Evolutionary conservation across 305 asterid species (phyloP).

Genomic region (Nicotiana rustica): DNA sequence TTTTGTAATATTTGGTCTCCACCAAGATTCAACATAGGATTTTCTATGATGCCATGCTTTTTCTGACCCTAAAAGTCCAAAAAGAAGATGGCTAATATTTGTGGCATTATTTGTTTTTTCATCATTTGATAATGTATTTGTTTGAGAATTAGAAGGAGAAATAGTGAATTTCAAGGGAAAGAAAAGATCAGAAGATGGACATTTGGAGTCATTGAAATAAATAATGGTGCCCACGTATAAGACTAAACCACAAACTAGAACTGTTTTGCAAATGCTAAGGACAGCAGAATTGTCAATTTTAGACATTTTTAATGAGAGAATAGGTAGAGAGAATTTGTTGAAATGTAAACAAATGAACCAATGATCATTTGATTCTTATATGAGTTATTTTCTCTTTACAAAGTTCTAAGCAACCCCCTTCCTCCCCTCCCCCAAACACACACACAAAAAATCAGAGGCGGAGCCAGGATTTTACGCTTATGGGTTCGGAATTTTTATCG

Average conservation of each 20-base stretch:
- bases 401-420: not conserved
- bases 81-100: constrained; percentile 53
- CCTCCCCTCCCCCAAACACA: not conserved
- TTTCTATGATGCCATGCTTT: constrained; percentile 58
- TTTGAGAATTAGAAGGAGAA: not conserved
- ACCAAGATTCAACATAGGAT: constrained; percentile 68
- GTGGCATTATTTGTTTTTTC: constrained; percentile 39
- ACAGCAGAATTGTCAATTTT: not conserved
- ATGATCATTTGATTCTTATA: constrained; percentile 23
- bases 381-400: constrained; percentile 17
- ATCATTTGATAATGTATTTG: not conserved
- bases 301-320: not conserved
- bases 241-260: constrained; percentile 29
- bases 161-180: not conserved
- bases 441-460: too few relatives aligned
- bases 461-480: too few relatives aligned
- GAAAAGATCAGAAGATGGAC: constrained; percentile 8
- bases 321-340: not conserved
- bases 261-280: constrained; percentile 19
- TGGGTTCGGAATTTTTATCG: too few relatives aligned
- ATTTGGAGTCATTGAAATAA: constrained; percentile 2
- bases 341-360: not conserved
- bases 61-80: constrained; percentile 65
- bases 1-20: constrained; percentile 59
- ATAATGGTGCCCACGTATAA: constrained; percentile 17